Percentiles rank a stretch among this genome's conserved stretches.
phyloP scores from a whole-genome alignment of 2,329 filamentous ascomycete species.

The Xylariaceae sp. region DNA sequence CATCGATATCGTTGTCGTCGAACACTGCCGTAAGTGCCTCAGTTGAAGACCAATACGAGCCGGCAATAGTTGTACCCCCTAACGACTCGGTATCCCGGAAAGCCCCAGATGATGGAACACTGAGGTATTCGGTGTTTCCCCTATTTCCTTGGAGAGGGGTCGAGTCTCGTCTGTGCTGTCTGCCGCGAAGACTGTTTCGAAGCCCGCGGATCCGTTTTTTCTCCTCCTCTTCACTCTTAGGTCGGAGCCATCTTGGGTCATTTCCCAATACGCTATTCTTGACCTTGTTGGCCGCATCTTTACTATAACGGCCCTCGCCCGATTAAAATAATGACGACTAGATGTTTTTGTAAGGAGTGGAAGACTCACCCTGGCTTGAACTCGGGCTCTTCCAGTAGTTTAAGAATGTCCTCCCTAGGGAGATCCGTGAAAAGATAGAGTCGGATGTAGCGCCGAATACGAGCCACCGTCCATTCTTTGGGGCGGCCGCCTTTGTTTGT shows the following conservation, averaged over 20 bases:
- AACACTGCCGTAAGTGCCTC: conserved; percentile 13
- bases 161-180: conserved; percentile 24
- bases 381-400: conserved; percentile 42
- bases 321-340: conserved; percentile 12
- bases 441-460: conserved; percentile 48
- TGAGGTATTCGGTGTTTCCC: not conserved
- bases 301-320: conserved; percentile 32
- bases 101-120: conserved; percentile 12
- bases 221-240: conserved; percentile 48
- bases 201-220: conserved; percentile 41
- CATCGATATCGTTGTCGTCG: conserved; percentile 2
- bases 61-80: conserved; percentile 24
- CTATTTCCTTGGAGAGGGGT: conserved; percentile 25
- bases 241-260: conserved; percentile 53
- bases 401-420: conserved; percentile 43
- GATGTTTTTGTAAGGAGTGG: not conserved
- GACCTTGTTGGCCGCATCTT: conserved; percentile 55
- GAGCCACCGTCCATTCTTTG: conserved; percentile 50
- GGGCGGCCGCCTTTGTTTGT: conserved; percentile 44
- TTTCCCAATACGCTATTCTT: conserved; percentile 53
- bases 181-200: conserved; percentile 34
- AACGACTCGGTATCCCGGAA: conserved; percentile 18
- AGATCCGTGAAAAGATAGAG: conserved; percentile 54
- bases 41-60: conserved; percentile 24
- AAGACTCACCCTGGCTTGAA: conserved; percentile 43